These are phyloP conservation scores for Xylariaceae sp. DNA, from an alignment of 2,329 filamentous ascomycete genomes.

Conservation along the genomic window DNA sequence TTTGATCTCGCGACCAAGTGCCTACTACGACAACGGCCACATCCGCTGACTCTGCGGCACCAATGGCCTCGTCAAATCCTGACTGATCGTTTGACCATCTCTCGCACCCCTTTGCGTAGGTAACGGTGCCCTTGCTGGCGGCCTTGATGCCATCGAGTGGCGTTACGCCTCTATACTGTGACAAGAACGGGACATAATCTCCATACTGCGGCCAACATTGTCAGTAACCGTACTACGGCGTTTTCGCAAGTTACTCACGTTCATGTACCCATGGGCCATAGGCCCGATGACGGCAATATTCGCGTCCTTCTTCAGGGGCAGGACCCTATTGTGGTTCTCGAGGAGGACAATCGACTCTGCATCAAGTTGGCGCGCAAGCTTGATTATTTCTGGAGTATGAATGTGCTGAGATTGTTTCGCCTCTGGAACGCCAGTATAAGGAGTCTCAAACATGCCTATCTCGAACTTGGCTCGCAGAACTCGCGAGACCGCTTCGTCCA, in stretches of 20 bases:
- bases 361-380: constrained; percentile 58
- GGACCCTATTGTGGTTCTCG: constrained; percentile 50
- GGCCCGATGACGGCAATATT: constrained; percentile 69
- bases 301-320: constrained; percentile 57
- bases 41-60: constrained; percentile 60
- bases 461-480: constrained; percentile 63
- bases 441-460: constrained; percentile 66
- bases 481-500: constrained; percentile 63
- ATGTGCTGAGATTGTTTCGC: constrained; percentile 54
- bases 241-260: constrained; percentile 42
- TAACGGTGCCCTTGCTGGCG: constrained; percentile 54
- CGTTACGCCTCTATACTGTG: constrained; percentile 60
- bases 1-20: constrained; percentile 70
- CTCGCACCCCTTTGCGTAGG: constrained; percentile 65
- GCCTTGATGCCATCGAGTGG: constrained; percentile 64
- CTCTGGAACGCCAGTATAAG: constrained; percentile 54
- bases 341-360: constrained; percentile 58
- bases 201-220: constrained; percentile 48
- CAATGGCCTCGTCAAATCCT: constrained; percentile 61
- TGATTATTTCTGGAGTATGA: constrained; percentile 54
- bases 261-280: constrained; percentile 67
- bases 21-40: constrained; percentile 69
- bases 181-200: constrained; percentile 64
- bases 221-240: not conserved
- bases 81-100: constrained; percentile 66